Evolutionary conservation across 106 monocot genomes (phyloP), one percentile per base, ranked within the genome.

Genomic region (Allium fistulosum): DNA sequence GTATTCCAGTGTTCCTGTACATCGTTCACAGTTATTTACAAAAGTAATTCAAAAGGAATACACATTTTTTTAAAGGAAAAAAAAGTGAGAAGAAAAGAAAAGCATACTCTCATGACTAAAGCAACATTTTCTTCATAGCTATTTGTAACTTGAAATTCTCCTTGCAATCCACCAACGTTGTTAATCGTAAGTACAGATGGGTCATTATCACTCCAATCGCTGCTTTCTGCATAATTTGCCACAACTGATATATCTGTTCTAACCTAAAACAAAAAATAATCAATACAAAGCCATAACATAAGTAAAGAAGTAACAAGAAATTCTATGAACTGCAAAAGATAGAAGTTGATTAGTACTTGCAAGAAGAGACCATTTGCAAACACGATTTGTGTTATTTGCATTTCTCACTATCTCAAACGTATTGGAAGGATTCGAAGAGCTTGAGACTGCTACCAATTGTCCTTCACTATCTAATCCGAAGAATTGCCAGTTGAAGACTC

Each of bases 61-160:
- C 11, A 45, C 59, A 26, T 65, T 65, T 3, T 16, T 65, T 26
- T 14, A 15, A 65, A 17, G 15, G n/a, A 48, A 17, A 2, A 48
- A 9, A 62, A 28, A 2, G 26, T 0, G 17, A 10, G 17, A 7
- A 48, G 48, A 64, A 47, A 47, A 8, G 14, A 64, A 48, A 64
- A 0, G 5, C 15, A 64, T n/a, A 48, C 48, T 22, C 22, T 22
- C 22, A 48, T 28, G 48, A 63, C 4, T 3, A 0, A 64, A 48
- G 15, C 14, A 48, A 47, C 46, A 47, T 64, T 64, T 48, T 47
- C 48, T 64, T 83, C 83, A 80, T 79, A 86, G 16, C 86, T 88
- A 71, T 93, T 93, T 68, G 89, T 89, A 83, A 93, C 83, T 68
- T 93, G 93, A 70, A 79, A 86, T 68, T 93, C 93, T 63, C 93